phyloP scores from a whole-genome alignment of 129 eudicot species.

The Arctium minus region DNA sequence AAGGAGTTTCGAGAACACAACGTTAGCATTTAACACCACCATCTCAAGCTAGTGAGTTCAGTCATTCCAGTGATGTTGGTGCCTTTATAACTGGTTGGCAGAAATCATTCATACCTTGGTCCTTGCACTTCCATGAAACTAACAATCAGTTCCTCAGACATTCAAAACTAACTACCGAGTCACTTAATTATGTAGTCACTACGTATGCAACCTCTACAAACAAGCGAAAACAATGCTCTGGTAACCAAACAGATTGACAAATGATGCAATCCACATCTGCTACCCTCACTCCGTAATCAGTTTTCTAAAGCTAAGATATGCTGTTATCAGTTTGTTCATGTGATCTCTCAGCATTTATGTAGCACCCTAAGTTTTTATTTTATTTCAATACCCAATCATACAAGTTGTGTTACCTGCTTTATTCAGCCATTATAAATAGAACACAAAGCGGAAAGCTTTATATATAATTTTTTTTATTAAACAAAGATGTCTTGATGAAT shows the following conservation, averaged over 20 bases:
- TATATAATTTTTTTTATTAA: not conserved
- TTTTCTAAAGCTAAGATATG: not conserved
- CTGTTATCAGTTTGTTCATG: not conserved
- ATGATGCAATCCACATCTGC: not conserved
- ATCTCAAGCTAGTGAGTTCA: no score
- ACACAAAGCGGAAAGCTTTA: not conserved
- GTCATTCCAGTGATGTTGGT: no score
- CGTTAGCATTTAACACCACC: no score
- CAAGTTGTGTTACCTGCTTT: not conserved
- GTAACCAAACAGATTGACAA: not conserved
- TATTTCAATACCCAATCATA: not conserved
- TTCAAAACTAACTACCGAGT: not conserved
- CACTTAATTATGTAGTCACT: not conserved
- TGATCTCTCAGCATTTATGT: not conserved
- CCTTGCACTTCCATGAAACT: not conserved
- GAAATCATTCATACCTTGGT: not conserved
- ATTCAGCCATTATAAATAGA: not conserved
- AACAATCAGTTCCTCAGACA: not conserved
- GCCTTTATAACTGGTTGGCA: no score
- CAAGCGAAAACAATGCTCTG: not conserved
- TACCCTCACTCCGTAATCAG: no score
- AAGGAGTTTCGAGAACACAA: no score
- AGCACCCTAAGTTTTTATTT: not conserved
- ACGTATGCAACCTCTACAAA: not conserved
- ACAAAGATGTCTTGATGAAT: not conserved